Conservation (phyloP, 225 moss, liverwort and hornwort species). For the Pseudisothecium myosuroides region DNA sequence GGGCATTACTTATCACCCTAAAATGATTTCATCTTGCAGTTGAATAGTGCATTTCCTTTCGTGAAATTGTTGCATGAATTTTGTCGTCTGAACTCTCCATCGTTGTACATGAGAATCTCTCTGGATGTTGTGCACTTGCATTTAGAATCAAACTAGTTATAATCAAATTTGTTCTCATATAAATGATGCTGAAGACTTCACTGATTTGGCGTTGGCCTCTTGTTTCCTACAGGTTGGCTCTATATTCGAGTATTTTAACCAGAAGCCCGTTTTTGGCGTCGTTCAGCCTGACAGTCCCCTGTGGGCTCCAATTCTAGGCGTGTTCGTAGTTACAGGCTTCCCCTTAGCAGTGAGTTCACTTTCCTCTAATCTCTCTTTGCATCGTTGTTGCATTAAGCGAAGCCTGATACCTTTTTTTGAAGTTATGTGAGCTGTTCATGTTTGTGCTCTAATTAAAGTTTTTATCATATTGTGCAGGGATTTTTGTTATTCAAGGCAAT, state of each 20-base stretch:
- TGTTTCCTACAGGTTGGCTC: constrained; percentile 66
- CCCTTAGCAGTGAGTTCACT: constrained; percentile 61
- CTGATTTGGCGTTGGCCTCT: neutral
- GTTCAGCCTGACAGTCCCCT: constrained; percentile 65
- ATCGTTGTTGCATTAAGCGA: neutral
- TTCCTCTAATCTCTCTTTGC: neutral
- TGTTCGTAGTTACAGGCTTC: constrained; percentile 69
- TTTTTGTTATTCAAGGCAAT: constrained; percentile 73
- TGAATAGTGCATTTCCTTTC: neutral
- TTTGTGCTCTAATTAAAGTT: neutral
- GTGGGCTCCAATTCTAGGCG: constrained; percentile 72
- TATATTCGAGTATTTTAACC: constrained; percentile 78
- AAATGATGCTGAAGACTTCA: neutral
- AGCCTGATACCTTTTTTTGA: neutral
- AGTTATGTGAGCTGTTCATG: neutral
- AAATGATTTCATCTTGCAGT: neutral
- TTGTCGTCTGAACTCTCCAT: neutral
- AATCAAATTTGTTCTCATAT: neutral
- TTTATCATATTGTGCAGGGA: constrained; percentile 45
- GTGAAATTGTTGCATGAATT: neutral
- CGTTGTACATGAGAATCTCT: neutral
- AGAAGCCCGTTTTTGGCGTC: constrained; percentile 71
- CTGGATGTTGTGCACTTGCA: neutral
- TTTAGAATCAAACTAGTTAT: neutral
- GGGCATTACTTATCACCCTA: neutral